A percentile compares a stretch with the other conserved stretches of the same genome.
These are phyloP conservation scores for Fusarium aywerte DNA, from an alignment of 2,329 filamentous ascomycete species.

Conservation along the genomic window DNA sequence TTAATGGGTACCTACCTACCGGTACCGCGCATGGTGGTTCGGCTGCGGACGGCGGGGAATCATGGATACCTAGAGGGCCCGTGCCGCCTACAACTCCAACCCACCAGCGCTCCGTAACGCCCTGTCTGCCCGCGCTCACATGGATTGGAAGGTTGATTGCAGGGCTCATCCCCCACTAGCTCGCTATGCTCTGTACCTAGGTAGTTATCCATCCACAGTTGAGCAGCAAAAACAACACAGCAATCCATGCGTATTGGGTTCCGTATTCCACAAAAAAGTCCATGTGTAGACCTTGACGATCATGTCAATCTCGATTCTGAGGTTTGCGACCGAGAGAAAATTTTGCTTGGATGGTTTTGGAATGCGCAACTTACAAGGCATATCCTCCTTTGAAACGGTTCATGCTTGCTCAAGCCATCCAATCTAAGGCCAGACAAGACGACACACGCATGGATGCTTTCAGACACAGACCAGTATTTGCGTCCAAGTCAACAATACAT, in stretches of 20 bases:
- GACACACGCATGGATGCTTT: conserved; percentile 24
- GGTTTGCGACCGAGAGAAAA: not conserved
- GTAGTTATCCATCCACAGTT: conserved; percentile 20
- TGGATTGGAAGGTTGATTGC: conserved; percentile 31
- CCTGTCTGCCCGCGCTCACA: conserved; percentile 21
- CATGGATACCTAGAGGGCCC: conserved; percentile 15
- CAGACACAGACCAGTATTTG: conserved; percentile 5
- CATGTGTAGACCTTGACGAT: conserved; percentile 10
- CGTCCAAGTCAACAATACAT: conserved; percentile 4
- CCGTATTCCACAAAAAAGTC: not conserved
- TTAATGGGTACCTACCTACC: conserved; percentile 1
- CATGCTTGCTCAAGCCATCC: conserved; percentile 31
- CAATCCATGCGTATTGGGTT: conserved; percentile 5
- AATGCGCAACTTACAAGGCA: conserved; percentile 6
- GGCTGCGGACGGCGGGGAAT: conserved; percentile 15
- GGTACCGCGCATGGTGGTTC: not conserved
- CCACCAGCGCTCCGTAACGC: conserved; percentile 33
- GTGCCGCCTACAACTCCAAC: conserved; percentile 26
- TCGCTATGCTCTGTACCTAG: conserved; percentile 1
- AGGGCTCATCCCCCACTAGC: conserved; percentile 34
- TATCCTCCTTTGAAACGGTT: conserved; percentile 33
- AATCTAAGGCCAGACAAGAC: conserved; percentile 24
- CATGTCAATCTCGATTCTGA: conserved; percentile 3
- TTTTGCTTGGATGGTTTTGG: not conserved
- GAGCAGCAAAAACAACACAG: conserved; percentile 12